Evolutionary conservation across 1,284 basidiomycete genomes (phyloP).

Genomic region (Ganoderma multipileum): DNA sequence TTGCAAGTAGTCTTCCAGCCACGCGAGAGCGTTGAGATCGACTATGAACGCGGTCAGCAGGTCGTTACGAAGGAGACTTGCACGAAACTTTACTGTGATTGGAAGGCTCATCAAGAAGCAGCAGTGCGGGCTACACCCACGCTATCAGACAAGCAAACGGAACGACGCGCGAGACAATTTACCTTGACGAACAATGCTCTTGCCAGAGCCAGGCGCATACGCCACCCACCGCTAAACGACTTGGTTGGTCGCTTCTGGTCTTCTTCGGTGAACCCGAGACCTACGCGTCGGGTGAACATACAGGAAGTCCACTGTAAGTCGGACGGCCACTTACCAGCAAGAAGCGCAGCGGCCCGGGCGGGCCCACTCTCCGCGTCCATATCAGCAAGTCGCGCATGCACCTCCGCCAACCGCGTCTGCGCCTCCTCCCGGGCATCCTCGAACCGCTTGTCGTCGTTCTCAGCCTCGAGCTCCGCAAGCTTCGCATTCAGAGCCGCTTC

Average conservation of each 20-base stretch:
- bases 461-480: conserved; percentile 75
- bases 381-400: conserved; percentile 90
- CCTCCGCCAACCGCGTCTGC: conserved; percentile 85
- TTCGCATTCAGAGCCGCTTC: conserved; percentile 78
- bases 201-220: conserved; percentile 86
- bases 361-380: conserved; percentile 99
- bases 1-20: conserved; percentile 96
- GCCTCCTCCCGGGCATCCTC: conserved; percentile 89
- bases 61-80: not conserved
- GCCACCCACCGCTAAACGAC: conserved; percentile 98
- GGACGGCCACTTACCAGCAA: conserved; percentile 68
- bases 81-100: conserved; percentile 76
- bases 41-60: conserved; percentile 46
- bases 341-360: conserved; percentile 87
- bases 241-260: conserved; percentile 87
- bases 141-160: not conserved
- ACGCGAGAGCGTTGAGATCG: conserved; percentile 84
- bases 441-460: conserved; percentile 78
- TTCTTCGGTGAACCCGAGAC: conserved; percentile 88
- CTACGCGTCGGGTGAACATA: conserved; percentile 42
- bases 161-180: not conserved
- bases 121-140: conserved; percentile 65
- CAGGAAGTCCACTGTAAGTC: not conserved
- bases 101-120: conserved; percentile 96
- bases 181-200: conserved; percentile 96